Conservation (phyloP, 371 early-diverging fungal species). For the Syncephalastrum monosporum region DNA sequence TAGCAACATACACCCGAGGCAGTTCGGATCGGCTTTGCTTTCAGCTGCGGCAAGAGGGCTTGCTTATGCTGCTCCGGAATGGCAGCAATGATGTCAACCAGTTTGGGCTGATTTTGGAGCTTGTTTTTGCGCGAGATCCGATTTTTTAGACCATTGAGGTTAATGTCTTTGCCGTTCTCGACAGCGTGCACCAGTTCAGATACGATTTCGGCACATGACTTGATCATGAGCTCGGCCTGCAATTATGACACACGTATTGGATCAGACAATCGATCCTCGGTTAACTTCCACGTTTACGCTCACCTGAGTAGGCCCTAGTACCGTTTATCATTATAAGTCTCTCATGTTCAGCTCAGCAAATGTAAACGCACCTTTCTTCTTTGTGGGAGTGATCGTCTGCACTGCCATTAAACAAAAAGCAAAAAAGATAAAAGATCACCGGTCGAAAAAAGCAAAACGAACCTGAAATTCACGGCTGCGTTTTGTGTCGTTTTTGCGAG, state of each 20-base stretch:
- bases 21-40: slow-evolving; percentile 98
- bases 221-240: slow-evolving; percentile 78
- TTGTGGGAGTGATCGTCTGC: slow-evolving; percentile 26
- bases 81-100: slow-evolving; percentile 99
- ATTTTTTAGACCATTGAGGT: slow-evolving; percentile 85
- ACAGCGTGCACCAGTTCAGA: slow-evolving; percentile 79
- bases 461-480: too few relatives aligned
- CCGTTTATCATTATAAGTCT: background rate
- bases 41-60: slow-evolving; percentile 83
- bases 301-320: slow-evolving; percentile 37
- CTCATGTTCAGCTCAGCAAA: background rate
- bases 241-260: background rate
- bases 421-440: too few relatives aligned
- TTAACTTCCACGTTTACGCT: background rate
- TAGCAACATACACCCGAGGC: slow-evolving; percentile 88
- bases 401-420: background rate
- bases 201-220: slow-evolving; percentile 89
- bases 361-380: slow-evolving; percentile 27
- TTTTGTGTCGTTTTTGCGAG: too few relatives aligned
- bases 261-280: background rate
- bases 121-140: slow-evolving; percentile 77
- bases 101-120: slow-evolving; percentile 86
- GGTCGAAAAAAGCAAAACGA: too few relatives aligned
- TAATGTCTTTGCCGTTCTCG: slow-evolving; percentile 73
- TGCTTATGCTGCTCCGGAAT: slow-evolving; percentile 95